A percentile compares a stretch with the other conserved stretches of the same genome.
phyloP scores from a whole-genome alignment of 129 eudicot species.

The Tagetes erecta region DNA sequence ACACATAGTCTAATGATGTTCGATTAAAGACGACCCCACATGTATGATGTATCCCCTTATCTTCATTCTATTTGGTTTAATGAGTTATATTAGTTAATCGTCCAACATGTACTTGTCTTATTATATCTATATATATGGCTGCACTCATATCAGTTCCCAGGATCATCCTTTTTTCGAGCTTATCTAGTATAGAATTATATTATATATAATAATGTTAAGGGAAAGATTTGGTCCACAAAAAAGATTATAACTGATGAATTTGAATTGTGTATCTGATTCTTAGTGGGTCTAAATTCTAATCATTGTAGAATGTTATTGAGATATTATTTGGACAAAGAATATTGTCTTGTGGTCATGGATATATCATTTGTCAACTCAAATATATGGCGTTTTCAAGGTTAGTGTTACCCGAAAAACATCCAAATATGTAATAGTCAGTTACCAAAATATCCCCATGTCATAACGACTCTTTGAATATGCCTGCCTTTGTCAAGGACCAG shows the following conservation, averaged over 20 bases:
- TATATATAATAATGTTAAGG: neutral
- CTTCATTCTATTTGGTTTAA: slow-evolving; percentile 12
- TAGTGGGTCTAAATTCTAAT: slow-evolving; percentile 30
- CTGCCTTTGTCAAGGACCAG: slow-evolving; percentile 15
- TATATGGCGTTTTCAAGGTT: slow-evolving; percentile 16
- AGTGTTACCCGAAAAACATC: slow-evolving; percentile 24
- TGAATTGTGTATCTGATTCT: slow-evolving; percentile 27
- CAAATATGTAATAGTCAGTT: slow-evolving; percentile 10
- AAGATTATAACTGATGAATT: slow-evolving; percentile 14
- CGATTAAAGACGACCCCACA: slow-evolving; percentile 20
- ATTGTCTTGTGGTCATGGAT: slow-evolving; percentile 27
- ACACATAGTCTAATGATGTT: too few species aligned
- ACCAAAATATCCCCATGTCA: slow-evolving; percentile 21
- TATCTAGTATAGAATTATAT: neutral
- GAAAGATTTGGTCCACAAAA: slow-evolving; percentile 24
- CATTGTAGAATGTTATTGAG: slow-evolving; percentile 27
- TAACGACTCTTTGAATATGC: slow-evolving; percentile 26
- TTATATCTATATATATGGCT: neutral
- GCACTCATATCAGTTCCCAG: neutral
- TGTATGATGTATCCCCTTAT: neutral
- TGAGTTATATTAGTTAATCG: neutral
- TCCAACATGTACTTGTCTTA: neutral
- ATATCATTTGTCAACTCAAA: slow-evolving; percentile 28
- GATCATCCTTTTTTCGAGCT: neutral
- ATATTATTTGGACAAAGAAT: slow-evolving; percentile 38